These are phyloP conservation scores for Penicillium verhagenii DNA, from an alignment of 495 filamentous ascomycete genomes.

Conservation along the genomic window DNA sequence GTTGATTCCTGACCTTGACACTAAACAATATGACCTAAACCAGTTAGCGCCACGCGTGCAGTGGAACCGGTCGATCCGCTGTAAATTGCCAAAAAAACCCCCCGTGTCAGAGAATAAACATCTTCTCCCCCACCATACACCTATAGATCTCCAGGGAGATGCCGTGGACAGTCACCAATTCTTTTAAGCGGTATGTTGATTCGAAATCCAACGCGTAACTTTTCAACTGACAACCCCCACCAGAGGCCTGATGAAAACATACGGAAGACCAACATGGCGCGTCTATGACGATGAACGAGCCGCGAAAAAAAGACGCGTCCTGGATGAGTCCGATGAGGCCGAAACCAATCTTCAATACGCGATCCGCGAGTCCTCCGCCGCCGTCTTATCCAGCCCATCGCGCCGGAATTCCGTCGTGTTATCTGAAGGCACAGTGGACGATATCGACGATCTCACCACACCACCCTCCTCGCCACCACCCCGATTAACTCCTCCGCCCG, in stretches of 20 bases:
- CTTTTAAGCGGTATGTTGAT: slow-evolving; percentile 50
- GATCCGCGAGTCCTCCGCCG: slow-evolving; percentile 50
- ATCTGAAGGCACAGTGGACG: slow-evolving; percentile 48
- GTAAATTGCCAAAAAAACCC: slow-evolving; percentile 26
- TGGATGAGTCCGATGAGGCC: slow-evolving; percentile 45
- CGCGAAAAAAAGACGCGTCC: slow-evolving; percentile 49
- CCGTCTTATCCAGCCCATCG: slow-evolving; percentile 49
- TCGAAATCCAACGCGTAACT: neutral
- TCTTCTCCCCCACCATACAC: slow-evolving; percentile 13
- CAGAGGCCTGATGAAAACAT: slow-evolving; percentile 55
- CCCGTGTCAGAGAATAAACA: slow-evolving; percentile 17
- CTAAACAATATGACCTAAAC: slow-evolving; percentile 35
- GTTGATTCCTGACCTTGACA: neutral
- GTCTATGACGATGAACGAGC: slow-evolving; percentile 49
- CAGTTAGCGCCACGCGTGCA: slow-evolving; percentile 33
- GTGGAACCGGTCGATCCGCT: slow-evolving; percentile 28
- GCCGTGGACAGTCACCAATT: slow-evolving; percentile 59
- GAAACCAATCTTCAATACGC: slow-evolving; percentile 48
- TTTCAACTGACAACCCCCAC: neutral
- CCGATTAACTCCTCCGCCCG: slow-evolving; percentile 55
- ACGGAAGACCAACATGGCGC: slow-evolving; percentile 50
- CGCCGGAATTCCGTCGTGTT: slow-evolving; percentile 47
- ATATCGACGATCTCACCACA: slow-evolving; percentile 46
- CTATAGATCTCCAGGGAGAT: slow-evolving; percentile 35
- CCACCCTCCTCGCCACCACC: slow-evolving; percentile 55